Base-by-base conservation (phyloP, 1,284 basidiomycete genomes). In the Cryptococcus sp. region DNA sequence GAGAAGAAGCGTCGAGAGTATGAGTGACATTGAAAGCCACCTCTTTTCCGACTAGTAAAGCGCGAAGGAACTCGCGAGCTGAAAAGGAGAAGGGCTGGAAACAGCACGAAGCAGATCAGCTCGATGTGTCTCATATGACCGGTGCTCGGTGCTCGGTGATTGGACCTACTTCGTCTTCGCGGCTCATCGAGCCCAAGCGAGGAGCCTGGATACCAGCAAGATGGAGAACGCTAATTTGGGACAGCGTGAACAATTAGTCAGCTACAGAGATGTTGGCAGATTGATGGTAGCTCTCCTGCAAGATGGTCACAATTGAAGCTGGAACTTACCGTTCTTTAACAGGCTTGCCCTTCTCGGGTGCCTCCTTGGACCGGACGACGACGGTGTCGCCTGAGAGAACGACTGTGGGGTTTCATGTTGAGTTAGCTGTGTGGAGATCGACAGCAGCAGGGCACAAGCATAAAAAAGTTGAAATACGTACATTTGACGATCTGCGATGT, bases 361-460 rank as follows among this genome's bases (percentile, higher is more conserved):
- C 84, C 58, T 86, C 84, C 64, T 86, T 88, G 69, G 75, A 68
- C 42, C 91, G 86, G 60, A 94, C 81, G 58, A 93, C 83, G 56
- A 95, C 85, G 47, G 91, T 89, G 78, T 94, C 93, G 47, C 91
- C 91, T 53, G 91, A 93, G 65, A 90, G 84, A 66, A 91, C 90
- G 73, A 89, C 91, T 93, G 71, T 4, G 52, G 15, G 43, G 30
- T 13, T 10, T 3, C 30, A 13, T 5, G 5, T 35, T 35, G 30
- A 30, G 46, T 30, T 20, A 25, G 27, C 11, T 20, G 30, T 10
- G 13, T 23, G 19, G 13, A 7, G 16, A 8, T 35, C 1, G 5
- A 23, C 23, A 5, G 27, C 6, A 38, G 46, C 46, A n/a, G 15
- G n/a, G 10, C 48, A 19, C 6, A 51, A n/a, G 15, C 41, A 27